Evolutionary conservation across 371 early-diverging fungal genomes (phyloP).

Genomic region (Funneliformis caledonium): DNA sequence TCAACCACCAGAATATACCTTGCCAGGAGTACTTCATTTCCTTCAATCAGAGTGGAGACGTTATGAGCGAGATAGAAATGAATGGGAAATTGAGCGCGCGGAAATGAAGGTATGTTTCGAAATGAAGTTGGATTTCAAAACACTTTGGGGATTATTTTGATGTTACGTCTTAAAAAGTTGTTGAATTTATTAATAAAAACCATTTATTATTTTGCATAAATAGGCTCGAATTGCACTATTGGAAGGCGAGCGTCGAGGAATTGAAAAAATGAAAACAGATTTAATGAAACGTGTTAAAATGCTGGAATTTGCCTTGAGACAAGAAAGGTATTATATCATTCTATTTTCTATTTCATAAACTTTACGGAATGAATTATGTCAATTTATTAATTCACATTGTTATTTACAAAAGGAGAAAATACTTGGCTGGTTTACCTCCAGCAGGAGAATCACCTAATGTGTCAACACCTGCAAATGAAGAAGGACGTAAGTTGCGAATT

Average conservation of each 20-base stretch:
- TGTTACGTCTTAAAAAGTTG: background rate
- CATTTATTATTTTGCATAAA: background rate
- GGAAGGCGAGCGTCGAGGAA: conserved; percentile 83
- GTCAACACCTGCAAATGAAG: conserved; percentile 32
- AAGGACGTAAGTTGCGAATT: conserved; percentile 41
- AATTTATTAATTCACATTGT: background rate
- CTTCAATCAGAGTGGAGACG: conserved; percentile 86
- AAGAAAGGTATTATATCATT: conserved; percentile 62
- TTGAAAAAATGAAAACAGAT: conserved; percentile 78
- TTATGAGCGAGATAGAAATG: conserved; percentile 86
- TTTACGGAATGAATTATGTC: background rate
- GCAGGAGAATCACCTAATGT: conserved; percentile 15
- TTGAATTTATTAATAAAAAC: background rate
- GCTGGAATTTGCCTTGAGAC: conserved; percentile 84
- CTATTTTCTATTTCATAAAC: background rate
- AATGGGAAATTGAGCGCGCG: conserved; percentile 87
- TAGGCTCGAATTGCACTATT: conserved; percentile 78
- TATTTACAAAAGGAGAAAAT: conserved; percentile 22
- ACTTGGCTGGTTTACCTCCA: background rate
- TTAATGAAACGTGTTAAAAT: conserved; percentile 83
- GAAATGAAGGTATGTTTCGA: conserved; percentile 72
- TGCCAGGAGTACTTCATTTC: conserved; percentile 84
- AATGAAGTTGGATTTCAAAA: background rate
- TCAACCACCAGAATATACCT: conserved; percentile 62
- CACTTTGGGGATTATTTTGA: too few species aligned